These are phyloP conservation scores for Mycena venus DNA, from an alignment of 768 basidiomycete genomes.

Conservation along the genomic window DNA sequence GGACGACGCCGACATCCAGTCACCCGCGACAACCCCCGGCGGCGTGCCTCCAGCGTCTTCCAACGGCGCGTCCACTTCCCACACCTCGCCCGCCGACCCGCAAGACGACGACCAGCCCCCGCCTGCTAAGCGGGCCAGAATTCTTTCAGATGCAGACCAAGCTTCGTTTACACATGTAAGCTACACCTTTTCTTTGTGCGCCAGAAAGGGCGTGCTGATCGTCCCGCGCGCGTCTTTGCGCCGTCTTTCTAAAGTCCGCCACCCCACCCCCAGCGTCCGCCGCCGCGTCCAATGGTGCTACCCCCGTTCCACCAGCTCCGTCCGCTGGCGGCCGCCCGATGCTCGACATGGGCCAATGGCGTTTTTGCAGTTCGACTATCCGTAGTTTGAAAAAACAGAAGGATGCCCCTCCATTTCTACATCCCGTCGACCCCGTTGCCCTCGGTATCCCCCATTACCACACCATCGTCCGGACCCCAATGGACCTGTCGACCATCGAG, in stretches of 20 bases:
- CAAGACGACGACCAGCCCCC: slow-evolving; percentile 77
- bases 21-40: slow-evolving; percentile 55
- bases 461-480: slow-evolving; percentile 88
- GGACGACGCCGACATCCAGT: slow-evolving; percentile 54
- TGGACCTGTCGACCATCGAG: slow-evolving; percentile 96
- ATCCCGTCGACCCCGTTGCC: slow-evolving; percentile 90
- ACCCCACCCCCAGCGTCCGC: slow-evolving; percentile 80
- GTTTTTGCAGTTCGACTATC: slow-evolving; percentile 83
- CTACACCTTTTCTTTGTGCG: slow-evolving; percentile 59
- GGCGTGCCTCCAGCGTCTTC: slow-evolving; percentile 54
- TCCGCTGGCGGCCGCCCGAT: slow-evolving; percentile 46
- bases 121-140: slow-evolving; percentile 87
- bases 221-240: slow-evolving; percentile 46
- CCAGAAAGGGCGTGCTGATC: slow-evolving; percentile 70
- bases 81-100: slow-evolving; percentile 49
- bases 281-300: slow-evolving; percentile 49
- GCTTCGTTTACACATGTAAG: slow-evolving; percentile 83
- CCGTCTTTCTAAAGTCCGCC: slow-evolving; percentile 71
- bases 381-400: slow-evolving; percentile 89
- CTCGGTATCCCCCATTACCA: slow-evolving; percentile 91
- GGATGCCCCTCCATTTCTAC: slow-evolving; percentile 84
- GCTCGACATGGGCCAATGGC: slow-evolving; percentile 80
- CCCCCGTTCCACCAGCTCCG: slow-evolving; percentile 48
- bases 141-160: slow-evolving; percentile 82
- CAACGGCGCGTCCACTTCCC: slow-evolving; percentile 49